Conservation (phyloP, 768 basidiomycete genomes). For the Harrya chromipes region DNA sequence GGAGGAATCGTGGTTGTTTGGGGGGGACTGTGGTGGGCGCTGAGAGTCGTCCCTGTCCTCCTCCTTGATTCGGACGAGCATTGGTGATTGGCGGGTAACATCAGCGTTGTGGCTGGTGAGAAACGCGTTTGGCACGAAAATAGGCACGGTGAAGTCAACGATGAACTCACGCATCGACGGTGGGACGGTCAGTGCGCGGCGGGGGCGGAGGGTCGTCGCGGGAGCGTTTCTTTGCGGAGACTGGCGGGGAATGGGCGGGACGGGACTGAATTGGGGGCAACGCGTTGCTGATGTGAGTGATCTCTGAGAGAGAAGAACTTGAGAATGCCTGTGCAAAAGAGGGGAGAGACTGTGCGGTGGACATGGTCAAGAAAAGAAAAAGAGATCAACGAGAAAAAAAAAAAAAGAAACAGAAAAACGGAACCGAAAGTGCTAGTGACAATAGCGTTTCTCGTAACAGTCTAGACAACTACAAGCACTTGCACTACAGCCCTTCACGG, state of each 20-base stretch:
- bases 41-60: slow-evolving; percentile 52
- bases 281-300: slow-evolving; percentile 49
- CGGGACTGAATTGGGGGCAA: slow-evolving; percentile 63
- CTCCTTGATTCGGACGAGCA: slow-evolving; percentile 54
- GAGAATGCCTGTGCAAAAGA: slow-evolving; percentile 79
- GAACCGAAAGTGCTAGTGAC: slow-evolving; percentile 14
- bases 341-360: slow-evolving; percentile 62
- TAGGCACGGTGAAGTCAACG: not conserved
- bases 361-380: slow-evolving; percentile 32
- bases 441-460: slow-evolving; percentile 1
- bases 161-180: slow-evolving; percentile 42
- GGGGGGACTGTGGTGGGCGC: slow-evolving; percentile 38
- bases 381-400: not conserved
- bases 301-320: slow-evolving; percentile 48
- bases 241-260: slow-evolving; percentile 35
- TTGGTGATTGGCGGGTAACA: slow-evolving; percentile 44
- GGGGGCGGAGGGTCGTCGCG: slow-evolving; percentile 37
- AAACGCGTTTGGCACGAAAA: slow-evolving; percentile 13
- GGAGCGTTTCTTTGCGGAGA: slow-evolving; percentile 40
- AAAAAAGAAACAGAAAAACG: slow-evolving; percentile 6
- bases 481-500: no score
- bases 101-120: slow-evolving; percentile 18
- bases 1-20: slow-evolving; percentile 9
- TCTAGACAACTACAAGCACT: no score
- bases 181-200: slow-evolving; percentile 15